A percentile compares a stretch with the other conserved stretches of the same genome.
phyloP scores from a whole-genome alignment of 345 rosid species.

The Syzygium jambos region DNA sequence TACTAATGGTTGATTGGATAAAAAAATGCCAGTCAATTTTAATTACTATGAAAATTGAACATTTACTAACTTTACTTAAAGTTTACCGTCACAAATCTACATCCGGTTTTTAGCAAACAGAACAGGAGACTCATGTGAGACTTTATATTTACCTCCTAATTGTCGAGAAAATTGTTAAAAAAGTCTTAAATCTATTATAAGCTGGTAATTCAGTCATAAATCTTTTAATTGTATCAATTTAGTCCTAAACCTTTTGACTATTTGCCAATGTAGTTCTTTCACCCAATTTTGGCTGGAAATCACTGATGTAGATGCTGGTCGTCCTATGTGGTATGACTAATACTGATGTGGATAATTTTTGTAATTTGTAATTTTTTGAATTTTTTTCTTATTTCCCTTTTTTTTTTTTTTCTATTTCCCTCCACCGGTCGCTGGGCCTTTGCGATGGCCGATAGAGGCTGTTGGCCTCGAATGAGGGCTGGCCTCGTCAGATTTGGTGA shows the following conservation, averaged over 20 bases:
- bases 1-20: neutral
- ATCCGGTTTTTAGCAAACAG: neutral
- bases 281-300: neutral
- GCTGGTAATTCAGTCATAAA: rapidly evolving
- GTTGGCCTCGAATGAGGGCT: neutral
- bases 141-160: neutral
- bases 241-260: neutral
- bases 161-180: neutral
- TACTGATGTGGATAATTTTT: rapidly evolving
- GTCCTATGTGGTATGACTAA: rapidly evolving
- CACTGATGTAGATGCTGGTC: neutral
- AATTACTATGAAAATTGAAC: neutral
- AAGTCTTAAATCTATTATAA: neutral
- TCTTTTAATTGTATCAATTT: neutral
- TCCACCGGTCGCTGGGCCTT: rapidly evolving
- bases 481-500: neutral
- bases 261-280: neutral
- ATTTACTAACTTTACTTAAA: neutral
- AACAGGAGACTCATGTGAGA: neutral
- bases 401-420: neutral
- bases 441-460: neutral
- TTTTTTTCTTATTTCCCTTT: neutral
- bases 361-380: neutral
- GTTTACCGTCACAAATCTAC: neutral
- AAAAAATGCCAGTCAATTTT: neutral